phyloP scores from a whole-genome alignment of 2,329 filamentous ascomycete genomes.

The Thermoascus crustaceus region DNA sequence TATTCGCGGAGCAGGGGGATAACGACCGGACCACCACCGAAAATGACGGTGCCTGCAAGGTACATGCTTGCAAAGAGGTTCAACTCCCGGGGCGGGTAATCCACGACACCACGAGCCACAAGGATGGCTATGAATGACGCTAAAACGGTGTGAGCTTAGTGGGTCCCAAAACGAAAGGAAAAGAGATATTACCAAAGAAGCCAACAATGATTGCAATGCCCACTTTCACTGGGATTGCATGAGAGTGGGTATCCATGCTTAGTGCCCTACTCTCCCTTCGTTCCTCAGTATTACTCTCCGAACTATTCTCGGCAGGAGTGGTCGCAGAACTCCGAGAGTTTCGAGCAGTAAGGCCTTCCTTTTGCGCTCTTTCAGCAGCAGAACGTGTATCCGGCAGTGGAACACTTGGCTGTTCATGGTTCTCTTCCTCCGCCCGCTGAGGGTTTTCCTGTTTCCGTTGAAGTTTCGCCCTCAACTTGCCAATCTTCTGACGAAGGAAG shows the following conservation, averaged over 20 bases:
- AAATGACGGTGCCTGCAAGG: conserved; percentile 62
- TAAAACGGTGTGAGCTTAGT: conserved; percentile 13
- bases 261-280: too few relatives aligned
- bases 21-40: conserved; percentile 57
- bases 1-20: conserved; percentile 54
- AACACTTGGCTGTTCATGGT: conserved; percentile 2
- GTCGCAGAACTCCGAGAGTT: too few relatives aligned
- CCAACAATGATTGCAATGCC: conserved; percentile 23
- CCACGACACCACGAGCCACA: conserved; percentile 36
- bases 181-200: conserved; percentile 41
- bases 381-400: conserved; percentile 6
- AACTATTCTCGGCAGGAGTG: too few relatives aligned
- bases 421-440: conserved; percentile 10
- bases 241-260: conserved; percentile 9
- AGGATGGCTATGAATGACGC: conserved; percentile 51
- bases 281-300: too few relatives aligned
- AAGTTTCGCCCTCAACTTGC: conserved; percentile 21
- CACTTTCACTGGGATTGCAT: conserved; percentile 10
- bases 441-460: conserved; percentile 10
- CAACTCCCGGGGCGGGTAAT: conserved; percentile 41
- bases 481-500: conserved; percentile 41
- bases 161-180: conserved; percentile 2
- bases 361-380: conserved; percentile 4
- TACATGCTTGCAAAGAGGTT: conserved; percentile 65
- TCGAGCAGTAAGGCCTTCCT: too few relatives aligned